A percentile compares a stretch with the other conserved stretches of the same genome.
These are phyloP conservation scores for Triticum turgidum DNA, from an alignment of 176 grass and related monocot species.

Conservation along the genomic window DNA sequence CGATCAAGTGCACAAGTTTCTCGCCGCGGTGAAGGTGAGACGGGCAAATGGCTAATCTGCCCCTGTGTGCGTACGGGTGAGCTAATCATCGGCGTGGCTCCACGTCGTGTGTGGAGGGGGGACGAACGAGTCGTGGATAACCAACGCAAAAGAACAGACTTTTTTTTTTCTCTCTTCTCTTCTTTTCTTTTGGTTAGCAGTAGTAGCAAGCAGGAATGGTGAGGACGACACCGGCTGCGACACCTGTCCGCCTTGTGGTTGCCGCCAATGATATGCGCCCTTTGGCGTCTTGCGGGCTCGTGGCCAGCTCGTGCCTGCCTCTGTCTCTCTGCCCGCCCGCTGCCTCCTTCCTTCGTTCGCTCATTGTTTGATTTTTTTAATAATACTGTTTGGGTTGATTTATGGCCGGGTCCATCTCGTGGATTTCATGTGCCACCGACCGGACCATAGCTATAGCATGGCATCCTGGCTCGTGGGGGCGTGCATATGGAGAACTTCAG, in stretches of 20 bases:
- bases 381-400: not conserved
- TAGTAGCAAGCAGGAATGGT: not conserved
- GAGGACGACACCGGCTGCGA: not conserved
- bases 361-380: not conserved
- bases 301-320: not conserved
- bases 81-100: conserved; percentile 32
- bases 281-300: not conserved
- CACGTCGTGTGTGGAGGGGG: conserved; percentile 32
- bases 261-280: not conserved
- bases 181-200: not conserved
- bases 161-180: not conserved
- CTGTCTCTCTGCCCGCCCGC: not conserved
- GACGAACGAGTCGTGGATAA: conserved; percentile 27
- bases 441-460: too few relatives aligned
- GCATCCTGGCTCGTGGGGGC: too few relatives aligned
- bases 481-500: not conserved
- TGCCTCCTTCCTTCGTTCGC: not conserved
- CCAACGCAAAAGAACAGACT: not conserved
- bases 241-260: not conserved
- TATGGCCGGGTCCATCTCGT: not conserved
- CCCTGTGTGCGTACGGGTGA: not conserved
- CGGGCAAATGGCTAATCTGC: not conserved
- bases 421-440: not conserved
- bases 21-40: not conserved
- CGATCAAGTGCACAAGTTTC: not conserved